Conservation (phyloP, 495 filamentous ascomycete species). For the Antarctomyces pellizariae region DNA sequence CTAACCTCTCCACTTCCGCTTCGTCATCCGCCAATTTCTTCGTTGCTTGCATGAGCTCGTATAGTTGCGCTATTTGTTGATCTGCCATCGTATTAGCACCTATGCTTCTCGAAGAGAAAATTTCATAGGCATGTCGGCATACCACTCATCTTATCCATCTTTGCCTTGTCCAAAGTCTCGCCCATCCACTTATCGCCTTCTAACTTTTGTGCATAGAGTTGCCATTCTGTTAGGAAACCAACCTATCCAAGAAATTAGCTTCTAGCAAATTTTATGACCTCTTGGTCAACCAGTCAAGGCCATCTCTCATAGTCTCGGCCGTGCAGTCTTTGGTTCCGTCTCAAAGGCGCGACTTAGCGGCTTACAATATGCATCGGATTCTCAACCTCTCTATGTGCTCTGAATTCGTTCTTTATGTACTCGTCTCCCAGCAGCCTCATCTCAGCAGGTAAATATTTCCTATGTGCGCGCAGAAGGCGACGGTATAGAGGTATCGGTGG, state of each 20-base stretch:
- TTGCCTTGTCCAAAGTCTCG: conserved; percentile 49
- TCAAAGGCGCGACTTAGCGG: neutral
- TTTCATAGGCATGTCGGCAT: conserved; percentile 11
- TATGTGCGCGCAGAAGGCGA: conserved; percentile 64
- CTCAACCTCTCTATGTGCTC: conserved; percentile 55
- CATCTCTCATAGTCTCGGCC: too few species aligned
- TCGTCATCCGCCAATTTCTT: conserved; percentile 21
- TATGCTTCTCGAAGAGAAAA: conserved; percentile 3
- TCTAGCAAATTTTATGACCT: too few species aligned
- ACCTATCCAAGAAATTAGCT: too few species aligned
- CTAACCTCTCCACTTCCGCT: neutral
- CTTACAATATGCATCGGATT: conserved; percentile 82
- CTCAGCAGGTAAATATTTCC: conserved; percentile 45
- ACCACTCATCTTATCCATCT: conserved; percentile 93
- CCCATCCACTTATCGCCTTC: conserved; percentile 69
- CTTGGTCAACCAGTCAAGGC: too few species aligned
- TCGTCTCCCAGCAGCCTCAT: conserved; percentile 69
- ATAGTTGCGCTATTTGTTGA: conserved; percentile 78
- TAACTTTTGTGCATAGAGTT: conserved; percentile 72
- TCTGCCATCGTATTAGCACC: conserved; percentile 25
- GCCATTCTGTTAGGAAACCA: conserved; percentile 92
- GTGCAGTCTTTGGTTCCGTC: too few species aligned
- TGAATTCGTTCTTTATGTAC: conserved; percentile 81
- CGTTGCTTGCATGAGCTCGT: conserved; percentile 82
- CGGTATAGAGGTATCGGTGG: conserved; percentile 85